Conservation (phyloP, 176 grass and related monocot species). For the Zizania latifolia region DNA sequence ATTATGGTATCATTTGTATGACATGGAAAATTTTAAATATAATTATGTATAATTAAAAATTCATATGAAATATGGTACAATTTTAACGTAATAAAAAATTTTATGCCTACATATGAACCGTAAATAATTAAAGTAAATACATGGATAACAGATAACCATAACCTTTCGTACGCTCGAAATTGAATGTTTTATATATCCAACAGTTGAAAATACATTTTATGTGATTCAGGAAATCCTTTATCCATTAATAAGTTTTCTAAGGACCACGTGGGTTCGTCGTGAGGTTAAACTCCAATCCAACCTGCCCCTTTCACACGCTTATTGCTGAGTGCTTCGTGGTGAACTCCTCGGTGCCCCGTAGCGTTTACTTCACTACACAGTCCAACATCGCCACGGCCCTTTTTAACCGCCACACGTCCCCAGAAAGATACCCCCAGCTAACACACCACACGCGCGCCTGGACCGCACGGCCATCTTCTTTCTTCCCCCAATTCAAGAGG, state of each 20-base stretch:
- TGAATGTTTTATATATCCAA: neutral
- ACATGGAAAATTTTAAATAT: too few relatives aligned
- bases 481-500: neutral
- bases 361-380: neutral
- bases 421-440: conserved; percentile 12
- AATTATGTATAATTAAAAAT: too few relatives aligned
- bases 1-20: too few relatives aligned
- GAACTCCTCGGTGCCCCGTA: neutral
- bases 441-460: neutral
- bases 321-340: neutral
- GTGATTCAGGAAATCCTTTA: neutral
- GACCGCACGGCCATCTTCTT: neutral
- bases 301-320: neutral
- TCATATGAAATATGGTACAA: too few relatives aligned
- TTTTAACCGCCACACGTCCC: conserved; percentile 27
- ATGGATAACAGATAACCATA: neutral
- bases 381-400: neutral
- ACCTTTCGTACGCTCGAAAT: neutral
- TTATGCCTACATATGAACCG: neutral
- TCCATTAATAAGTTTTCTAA: neutral
- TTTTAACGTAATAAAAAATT: too few relatives aligned
- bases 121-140: neutral
- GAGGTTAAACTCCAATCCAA: neutral
- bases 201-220: neutral
- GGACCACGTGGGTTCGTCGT: neutral